phyloP scores from a whole-genome alignment of 164 flowering plant species.

The Warburgia ugandensis region DNA sequence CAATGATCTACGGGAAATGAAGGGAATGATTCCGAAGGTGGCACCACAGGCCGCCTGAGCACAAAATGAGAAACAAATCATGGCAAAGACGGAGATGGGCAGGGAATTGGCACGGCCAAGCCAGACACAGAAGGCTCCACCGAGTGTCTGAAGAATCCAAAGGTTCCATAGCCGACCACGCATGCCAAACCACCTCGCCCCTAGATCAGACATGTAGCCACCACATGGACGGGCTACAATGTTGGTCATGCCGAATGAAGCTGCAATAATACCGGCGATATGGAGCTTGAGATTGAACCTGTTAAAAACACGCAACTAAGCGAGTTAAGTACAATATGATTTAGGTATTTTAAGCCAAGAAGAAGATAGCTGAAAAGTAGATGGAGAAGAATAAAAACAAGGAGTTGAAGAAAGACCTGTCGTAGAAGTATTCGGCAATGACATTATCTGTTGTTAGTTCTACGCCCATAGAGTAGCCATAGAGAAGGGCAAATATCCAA shows the following conservation, averaged over 20 bases:
- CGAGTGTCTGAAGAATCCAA: slow-evolving; percentile 67
- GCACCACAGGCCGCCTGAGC: slow-evolving; percentile 79
- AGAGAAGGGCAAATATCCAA: slow-evolving; percentile 66
- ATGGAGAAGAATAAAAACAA: neutral
- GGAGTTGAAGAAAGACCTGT: slow-evolving; percentile 23
- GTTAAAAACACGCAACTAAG: neutral
- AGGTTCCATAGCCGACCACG: slow-evolving; percentile 57
- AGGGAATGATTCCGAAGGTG: slow-evolving; percentile 68
- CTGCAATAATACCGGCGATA: slow-evolving; percentile 67
- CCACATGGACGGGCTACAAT: slow-evolving; percentile 62
- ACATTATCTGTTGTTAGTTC: slow-evolving; percentile 63
- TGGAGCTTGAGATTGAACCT: slow-evolving; percentile 67
- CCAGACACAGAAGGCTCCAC: slow-evolving; percentile 64
- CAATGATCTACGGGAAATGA: slow-evolving; percentile 61
- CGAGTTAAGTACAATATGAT: neutral
- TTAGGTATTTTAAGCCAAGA: neutral
- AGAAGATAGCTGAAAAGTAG: neutral
- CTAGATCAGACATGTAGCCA: slow-evolving; percentile 49
- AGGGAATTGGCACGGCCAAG: slow-evolving; percentile 56
- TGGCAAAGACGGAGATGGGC: slow-evolving; percentile 43
- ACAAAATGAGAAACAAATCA: slow-evolving; percentile 67
- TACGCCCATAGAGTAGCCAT: slow-evolving; percentile 76
- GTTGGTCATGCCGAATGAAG: slow-evolving; percentile 74
- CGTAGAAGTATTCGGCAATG: slow-evolving; percentile 66
- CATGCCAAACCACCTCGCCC: slow-evolving; percentile 53